Conservation (phyloP, 306 rosid genomes). For the Pachyrhizus erosus region DNA sequence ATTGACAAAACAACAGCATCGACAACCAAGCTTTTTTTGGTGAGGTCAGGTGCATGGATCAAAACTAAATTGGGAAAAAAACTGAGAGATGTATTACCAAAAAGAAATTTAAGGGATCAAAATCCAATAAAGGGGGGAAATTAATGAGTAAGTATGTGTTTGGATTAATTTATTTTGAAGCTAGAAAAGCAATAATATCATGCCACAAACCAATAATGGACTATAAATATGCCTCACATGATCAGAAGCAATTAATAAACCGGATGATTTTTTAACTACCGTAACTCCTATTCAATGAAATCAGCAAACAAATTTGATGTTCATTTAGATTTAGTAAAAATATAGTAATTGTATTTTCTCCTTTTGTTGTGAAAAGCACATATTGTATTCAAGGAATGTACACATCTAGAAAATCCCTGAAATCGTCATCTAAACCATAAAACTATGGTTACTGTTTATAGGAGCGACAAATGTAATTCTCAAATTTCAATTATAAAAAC, state of each 20-base stretch:
- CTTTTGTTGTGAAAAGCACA: neutral
- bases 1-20: neutral
- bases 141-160: neutral
- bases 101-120: conserved; percentile 11
- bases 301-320: conserved; percentile 36
- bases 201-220: neutral
- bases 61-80: neutral
- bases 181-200: neutral
- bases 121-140: neutral
- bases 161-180: conserved; percentile 1
- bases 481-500: conserved; percentile 22
- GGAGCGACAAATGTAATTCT: neutral
- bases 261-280: conserved; percentile 15
- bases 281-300: neutral
- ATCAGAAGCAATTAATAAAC: conserved; percentile 12
- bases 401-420: conserved; percentile 33
- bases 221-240: neutral
- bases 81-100: neutral
- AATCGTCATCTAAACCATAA: conserved; percentile 34
- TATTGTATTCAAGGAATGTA: conserved; percentile 24
- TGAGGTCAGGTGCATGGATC: neutral
- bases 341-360: neutral
- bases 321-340: conserved; percentile 30
- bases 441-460: conserved; percentile 16
- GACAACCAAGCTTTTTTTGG: neutral